Percentiles rank a stretch among this genome's conserved stretches.
Conservation (phyloP, 2,329 filamentous ascomycete genomes). For the Cercospora sp. region DNA sequence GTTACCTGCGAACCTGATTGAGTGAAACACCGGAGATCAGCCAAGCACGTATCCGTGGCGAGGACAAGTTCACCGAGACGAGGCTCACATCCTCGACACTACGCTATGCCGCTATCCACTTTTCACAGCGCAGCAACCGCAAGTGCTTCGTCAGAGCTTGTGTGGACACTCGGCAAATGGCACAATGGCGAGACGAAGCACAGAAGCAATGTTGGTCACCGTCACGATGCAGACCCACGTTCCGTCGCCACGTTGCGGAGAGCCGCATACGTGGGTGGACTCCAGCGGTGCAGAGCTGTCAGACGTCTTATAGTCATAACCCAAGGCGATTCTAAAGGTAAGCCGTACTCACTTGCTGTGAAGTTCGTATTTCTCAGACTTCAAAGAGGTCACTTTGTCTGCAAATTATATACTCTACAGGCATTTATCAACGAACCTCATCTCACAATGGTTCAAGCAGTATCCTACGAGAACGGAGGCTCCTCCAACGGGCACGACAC, state of each 20-base stretch:
- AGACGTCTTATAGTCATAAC: not conserved
- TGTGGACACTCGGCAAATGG: not conserved
- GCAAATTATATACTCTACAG: not conserved
- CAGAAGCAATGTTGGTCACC: not conserved
- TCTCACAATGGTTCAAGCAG: constrained; percentile 31
- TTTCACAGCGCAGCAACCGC: not conserved
- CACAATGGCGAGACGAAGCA: not conserved
- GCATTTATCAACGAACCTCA: not conserved
- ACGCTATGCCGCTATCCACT: not conserved
- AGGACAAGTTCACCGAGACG: not conserved
- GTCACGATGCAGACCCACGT: not conserved
- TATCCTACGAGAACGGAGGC: constrained; percentile 29
- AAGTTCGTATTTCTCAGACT: not conserved
- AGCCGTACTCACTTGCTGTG: not conserved
- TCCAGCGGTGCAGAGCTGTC: not conserved
- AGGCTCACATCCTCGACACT: not conserved
- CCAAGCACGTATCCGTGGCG: not conserved
- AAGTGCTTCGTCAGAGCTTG: not conserved
- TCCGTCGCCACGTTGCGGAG: not conserved
- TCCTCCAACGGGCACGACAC: constrained; percentile 23
- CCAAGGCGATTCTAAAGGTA: not conserved
- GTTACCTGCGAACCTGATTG: not conserved
- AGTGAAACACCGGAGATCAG: not conserved
- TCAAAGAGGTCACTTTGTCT: not conserved
- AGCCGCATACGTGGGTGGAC: not conserved